Conservation (phyloP, 2,329 filamentous ascomycete genomes). For the Aureobasidium uvarum region DNA sequence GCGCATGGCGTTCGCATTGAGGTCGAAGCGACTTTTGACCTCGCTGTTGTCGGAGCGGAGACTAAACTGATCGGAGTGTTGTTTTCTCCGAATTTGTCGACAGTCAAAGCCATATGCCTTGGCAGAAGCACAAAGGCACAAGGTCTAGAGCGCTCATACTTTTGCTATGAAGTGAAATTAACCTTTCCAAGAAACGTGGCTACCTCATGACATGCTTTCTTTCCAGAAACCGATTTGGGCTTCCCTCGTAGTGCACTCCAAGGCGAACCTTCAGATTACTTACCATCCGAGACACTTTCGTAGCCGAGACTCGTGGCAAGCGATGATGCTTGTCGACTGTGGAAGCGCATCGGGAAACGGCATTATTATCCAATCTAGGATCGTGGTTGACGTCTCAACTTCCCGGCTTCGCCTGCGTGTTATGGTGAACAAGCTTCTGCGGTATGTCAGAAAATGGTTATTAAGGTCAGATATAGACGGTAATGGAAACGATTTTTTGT, state of each 20-base stretch:
- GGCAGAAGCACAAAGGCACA: not conserved
- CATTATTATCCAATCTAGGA: not conserved
- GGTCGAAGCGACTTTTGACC: not conserved
- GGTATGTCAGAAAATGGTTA: not conserved
- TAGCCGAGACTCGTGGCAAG: not conserved
- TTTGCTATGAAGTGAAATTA: not conserved
- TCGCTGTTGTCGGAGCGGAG: not conserved
- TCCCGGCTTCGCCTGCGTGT: conserved; percentile 3
- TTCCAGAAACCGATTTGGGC: not conserved
- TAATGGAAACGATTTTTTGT: not conserved
- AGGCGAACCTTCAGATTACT: not conserved
- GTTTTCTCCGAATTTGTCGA: not conserved
- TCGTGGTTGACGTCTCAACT: not conserved
- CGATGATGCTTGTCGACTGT: not conserved
- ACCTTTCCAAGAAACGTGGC: not conserved
- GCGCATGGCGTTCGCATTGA: not conserved
- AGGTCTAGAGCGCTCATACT: conserved; percentile 4
- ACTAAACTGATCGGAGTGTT: not conserved
- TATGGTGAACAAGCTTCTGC: conserved; percentile 10
- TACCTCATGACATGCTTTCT: not conserved
- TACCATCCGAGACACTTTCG: not conserved
- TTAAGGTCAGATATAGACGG: not conserved
- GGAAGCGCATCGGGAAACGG: conserved; percentile 2
- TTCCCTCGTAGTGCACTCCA: not conserved
- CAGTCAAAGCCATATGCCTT: not conserved